phyloP scores from a whole-genome alignment of 108 stramenopile species.

The Stephanodiscus minutulus region DNA sequence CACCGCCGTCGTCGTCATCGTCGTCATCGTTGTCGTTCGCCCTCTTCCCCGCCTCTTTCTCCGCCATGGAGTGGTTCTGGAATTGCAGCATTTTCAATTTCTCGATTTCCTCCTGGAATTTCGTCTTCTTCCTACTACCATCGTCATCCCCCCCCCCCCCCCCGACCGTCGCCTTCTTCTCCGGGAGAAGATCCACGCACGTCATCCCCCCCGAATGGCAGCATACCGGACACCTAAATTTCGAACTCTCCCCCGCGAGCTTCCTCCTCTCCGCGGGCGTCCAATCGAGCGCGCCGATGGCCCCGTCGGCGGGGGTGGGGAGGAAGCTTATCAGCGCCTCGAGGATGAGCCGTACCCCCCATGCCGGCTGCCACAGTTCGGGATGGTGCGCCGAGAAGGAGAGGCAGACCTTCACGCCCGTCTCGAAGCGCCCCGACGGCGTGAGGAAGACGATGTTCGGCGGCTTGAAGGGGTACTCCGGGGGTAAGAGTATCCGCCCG shows the following conservation, averaged over 20 bases:
- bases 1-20: not conserved
- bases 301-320: constrained; percentile 94
- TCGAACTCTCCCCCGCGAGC: constrained; percentile 66
- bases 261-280: constrained; percentile 68
- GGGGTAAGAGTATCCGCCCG: constrained; percentile 85
- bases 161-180: constrained; percentile 50
- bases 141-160: constrained; percentile 18
- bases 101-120: constrained; percentile 80
- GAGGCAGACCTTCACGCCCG: constrained; percentile 94
- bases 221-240: constrained; percentile 51
- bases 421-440: constrained; percentile 95
- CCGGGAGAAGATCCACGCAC: constrained; percentile 58
- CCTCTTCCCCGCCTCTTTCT: constrained; percentile 14
- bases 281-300: constrained; percentile 96
- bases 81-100: constrained; percentile 73
- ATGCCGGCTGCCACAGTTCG: constrained; percentile 93
- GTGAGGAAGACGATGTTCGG: constrained; percentile 97
- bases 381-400: constrained; percentile 95
- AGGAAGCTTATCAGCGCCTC: constrained; percentile 97
- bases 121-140: constrained; percentile 19
- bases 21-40: constrained; percentile 6
- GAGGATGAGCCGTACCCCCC: constrained; percentile 96
- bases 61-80: constrained; percentile 47
- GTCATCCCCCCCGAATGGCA: constrained; percentile 57
- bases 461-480: constrained; percentile 85